A percentile compares a stretch with the other conserved stretches of the same genome.
These are phyloP conservation scores for Penicillium frequentans DNA, from an alignment of 2,329 filamentous ascomycete genomes.

Conservation along the genomic window DNA sequence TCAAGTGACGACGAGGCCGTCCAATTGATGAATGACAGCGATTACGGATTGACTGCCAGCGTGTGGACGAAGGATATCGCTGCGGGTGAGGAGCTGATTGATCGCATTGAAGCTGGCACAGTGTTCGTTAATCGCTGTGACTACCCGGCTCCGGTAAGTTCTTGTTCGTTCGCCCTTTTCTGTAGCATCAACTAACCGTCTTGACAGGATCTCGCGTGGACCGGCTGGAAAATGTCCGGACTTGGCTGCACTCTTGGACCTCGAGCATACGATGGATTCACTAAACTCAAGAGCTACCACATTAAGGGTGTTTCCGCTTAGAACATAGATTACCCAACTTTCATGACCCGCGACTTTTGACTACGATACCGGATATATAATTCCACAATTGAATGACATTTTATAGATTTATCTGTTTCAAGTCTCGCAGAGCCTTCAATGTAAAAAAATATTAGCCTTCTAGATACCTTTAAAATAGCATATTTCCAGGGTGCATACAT, in stretches of 20 bases:
- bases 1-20: constrained; percentile 76
- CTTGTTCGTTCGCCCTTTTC: neutral
- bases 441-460: neutral
- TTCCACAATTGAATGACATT: neutral
- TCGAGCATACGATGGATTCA: constrained; percentile 88
- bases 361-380: neutral
- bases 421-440: neutral
- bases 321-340: neutral
- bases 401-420: neutral
- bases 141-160: constrained; percentile 79
- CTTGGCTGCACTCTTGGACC: constrained; percentile 81
- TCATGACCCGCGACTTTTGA: neutral
- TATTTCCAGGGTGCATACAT: neutral
- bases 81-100: constrained; percentile 70
- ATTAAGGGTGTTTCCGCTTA: constrained; percentile 50
- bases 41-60: constrained; percentile 86
- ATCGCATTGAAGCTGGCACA: constrained; percentile 82
- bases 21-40: constrained; percentile 83
- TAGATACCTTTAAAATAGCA: too few relatives aligned
- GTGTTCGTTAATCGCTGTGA: constrained; percentile 93
- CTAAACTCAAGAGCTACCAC: constrained; percentile 92
- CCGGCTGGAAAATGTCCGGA: constrained; percentile 92
- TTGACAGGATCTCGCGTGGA: constrained; percentile 82
- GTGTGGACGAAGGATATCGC: constrained; percentile 88
- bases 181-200: constrained; percentile 1